Evolutionary conservation across 164 flowering plant species (phyloP), one percentile per base, ranked within the genome.

Genomic region (Vitis vinifera): DNA sequence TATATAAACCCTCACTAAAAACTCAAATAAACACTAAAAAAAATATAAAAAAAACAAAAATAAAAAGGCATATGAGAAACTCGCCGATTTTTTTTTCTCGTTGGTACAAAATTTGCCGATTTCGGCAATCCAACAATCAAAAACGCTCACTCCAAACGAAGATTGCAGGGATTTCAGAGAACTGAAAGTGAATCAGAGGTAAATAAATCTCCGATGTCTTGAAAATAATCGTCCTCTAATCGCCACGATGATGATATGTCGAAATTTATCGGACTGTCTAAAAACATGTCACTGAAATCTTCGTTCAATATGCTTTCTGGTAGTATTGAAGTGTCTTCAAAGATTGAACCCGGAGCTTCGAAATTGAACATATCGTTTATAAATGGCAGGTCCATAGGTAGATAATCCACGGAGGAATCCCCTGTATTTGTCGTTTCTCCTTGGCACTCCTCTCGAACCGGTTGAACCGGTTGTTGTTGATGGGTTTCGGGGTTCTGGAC

Each of bases 201-300:
- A 51, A 80, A 77, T 15, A 77, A 57, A 62, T 80, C 82, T 23
- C 72, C 82, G 51, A 79, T 72, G 61, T 85, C 86, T 72, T 79
- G 77, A 53, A 86, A 85, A 58, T 68, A 75, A 48, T 85, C 88
- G 37, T 87, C 85, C 31, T 77, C 89, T 13, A 70, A 73, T 8
- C 68, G 79, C 66, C 69, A 68, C 30, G 72, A 19, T 12, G 66
- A 58, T 12, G 74, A 52, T 7, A 55, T 52, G 8, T 17, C 65
- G 23, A 78, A 73, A 47, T 78, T 83, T 16, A 66, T 66, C 1
- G 55, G 37, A 4, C 71, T 37, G 29, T 79, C 78, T 1, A 68
- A 49, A 10, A 83, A 79, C 51, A 70, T 47, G 10, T 75, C 79
- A 5, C 76, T 65, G 10, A 77, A 57, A 63, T 77, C 82, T 2